These are phyloP conservation scores for Sphagnum fallax DNA, from an alignment of 228 moss, liverwort and hornwort species.

Conservation along the genomic window DNA sequence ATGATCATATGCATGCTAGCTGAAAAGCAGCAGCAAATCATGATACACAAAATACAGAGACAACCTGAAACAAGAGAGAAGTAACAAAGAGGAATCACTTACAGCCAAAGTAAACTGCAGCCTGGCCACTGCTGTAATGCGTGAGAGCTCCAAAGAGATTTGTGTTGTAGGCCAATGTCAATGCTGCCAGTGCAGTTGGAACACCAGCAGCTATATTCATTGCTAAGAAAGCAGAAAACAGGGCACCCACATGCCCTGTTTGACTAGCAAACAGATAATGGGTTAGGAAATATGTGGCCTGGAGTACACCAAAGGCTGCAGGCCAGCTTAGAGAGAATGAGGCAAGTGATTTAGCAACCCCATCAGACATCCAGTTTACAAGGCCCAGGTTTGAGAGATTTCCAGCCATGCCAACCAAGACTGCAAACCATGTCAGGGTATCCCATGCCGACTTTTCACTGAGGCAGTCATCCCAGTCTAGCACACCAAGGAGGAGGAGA, in stretches of 20 bases:
- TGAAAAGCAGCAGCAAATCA: too few relatives aligned
- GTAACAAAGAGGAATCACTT: constrained; percentile 2
- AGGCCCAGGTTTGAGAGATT: constrained; percentile 83
- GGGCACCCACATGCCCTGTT: constrained; percentile 95
- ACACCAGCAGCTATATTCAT: constrained; percentile 97
- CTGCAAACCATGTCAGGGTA: constrained; percentile 97
- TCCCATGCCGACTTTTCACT: constrained; percentile 98
- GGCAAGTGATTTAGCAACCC: constrained; percentile 68
- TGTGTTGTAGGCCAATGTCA: constrained; percentile 82
- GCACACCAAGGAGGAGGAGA: constrained; percentile 77
- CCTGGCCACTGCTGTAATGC: constrained; percentile 99
- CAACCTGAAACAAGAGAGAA: too few relatives aligned
- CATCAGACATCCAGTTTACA: constrained; percentile 87
- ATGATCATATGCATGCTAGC: too few relatives aligned
- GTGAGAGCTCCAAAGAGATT: constrained; percentile 93
- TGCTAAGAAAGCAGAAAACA: constrained; percentile 93
- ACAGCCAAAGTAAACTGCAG: constrained; percentile 98
- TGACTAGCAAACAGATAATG: constrained; percentile 98
- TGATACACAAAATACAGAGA: too few relatives aligned
- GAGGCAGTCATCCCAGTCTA: constrained; percentile 95
- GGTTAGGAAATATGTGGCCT: constrained; percentile 80
- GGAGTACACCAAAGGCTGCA: constrained; percentile 84
- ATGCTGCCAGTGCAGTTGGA: constrained; percentile 70
- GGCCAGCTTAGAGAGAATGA: constrained; percentile 86
- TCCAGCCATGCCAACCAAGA: constrained; percentile 92